A percentile compares a stretch with the other conserved stretches of the same genome.
phyloP scores from a whole-genome alignment of 2,329 filamentous ascomycete species.

The Sporothrix humicola region DNA sequence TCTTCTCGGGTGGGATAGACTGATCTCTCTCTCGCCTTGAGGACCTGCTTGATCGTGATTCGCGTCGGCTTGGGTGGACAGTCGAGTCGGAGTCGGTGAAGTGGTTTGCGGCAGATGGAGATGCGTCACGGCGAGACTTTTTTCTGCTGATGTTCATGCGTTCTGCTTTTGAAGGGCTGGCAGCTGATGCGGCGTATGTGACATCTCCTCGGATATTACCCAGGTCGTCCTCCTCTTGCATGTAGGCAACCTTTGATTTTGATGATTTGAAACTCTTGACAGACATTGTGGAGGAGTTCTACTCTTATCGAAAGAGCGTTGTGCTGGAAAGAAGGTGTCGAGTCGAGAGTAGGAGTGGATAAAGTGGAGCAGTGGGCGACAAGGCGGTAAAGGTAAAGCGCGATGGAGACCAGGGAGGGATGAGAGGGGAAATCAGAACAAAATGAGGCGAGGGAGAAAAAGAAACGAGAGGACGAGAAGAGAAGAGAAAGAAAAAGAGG shows the following conservation, averaged over 20 bases:
- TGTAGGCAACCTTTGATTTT: constrained; percentile 48
- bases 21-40: constrained; percentile 40
- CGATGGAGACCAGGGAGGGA: constrained; percentile 1
- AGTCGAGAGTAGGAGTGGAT: constrained; percentile 10
- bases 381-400: constrained; percentile 15
- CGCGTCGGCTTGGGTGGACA: constrained; percentile 46
- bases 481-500: constrained; percentile 18
- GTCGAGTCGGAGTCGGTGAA: constrained; percentile 54
- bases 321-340: neutral
- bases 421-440: constrained; percentile 5
- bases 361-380: constrained; percentile 3
- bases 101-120: constrained; percentile 46
- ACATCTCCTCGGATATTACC: constrained; percentile 49
- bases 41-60: constrained; percentile 45
- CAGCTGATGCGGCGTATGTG: constrained; percentile 56
- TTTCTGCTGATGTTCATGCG: constrained; percentile 59
- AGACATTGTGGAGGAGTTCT: constrained; percentile 50
- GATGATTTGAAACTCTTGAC: constrained; percentile 41
- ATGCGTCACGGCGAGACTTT: constrained; percentile 49
- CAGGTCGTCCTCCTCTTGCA: constrained; percentile 59
- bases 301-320: constrained; percentile 17
- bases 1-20: constrained; percentile 41
- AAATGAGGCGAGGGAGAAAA: neutral
- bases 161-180: constrained; percentile 53
- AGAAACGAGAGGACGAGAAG: neutral